Base-by-base conservation (phyloP, 495 filamentous ascomycete species). In the Hypoxylon intermedium region DNA sequence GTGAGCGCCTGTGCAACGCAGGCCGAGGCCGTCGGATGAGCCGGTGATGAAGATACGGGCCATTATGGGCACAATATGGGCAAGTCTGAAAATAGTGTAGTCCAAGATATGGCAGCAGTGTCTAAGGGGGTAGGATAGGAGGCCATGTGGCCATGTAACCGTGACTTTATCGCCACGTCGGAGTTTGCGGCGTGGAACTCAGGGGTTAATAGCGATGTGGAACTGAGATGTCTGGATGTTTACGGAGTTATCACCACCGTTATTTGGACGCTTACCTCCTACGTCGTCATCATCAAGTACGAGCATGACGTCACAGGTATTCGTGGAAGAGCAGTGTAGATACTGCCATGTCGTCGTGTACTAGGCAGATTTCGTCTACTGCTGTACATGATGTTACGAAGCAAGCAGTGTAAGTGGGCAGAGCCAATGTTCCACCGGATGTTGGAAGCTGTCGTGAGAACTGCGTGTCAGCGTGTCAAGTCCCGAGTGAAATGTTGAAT, bases 31-130 rank as follows among this genome's bases (percentile, higher is more conserved):
- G 56, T 75, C 72, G 4, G 73, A 72, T 19, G 72, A 75, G 15
- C 71, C 71, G 1, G 83, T 86, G 40, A 86, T 83, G 68, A 85
- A 80, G 55, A 85, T 80, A 9, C 81, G 82, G 2, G 72, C 75
- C 81, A 84, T 84, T 18, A 6, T 33, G 15, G 18, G 40, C 6
- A 6, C 12, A 11, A 51, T 36, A n/a, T 18, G 34, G 9, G 6
- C 11, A 15, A 19, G 16, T 47, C 11, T 15, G 18, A 9, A 41
- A 11, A 9, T 41, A 41, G 16, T 7, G 13, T 41, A 21, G 7
- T 19, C 6, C 38, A 23, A n/a, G 7, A 12, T 6, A 20, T 9
- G 12, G 6, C 2, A 3, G n/a, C n/a, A n/a, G n/a, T n/a, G n/a
- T n/a, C n/a, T n/a, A 42, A 12, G 38, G 38, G 12, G 21, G 9